phyloP scores from a whole-genome alignment of 108 stramenopile genomes.

The Cylindrotheca closterium region DNA sequence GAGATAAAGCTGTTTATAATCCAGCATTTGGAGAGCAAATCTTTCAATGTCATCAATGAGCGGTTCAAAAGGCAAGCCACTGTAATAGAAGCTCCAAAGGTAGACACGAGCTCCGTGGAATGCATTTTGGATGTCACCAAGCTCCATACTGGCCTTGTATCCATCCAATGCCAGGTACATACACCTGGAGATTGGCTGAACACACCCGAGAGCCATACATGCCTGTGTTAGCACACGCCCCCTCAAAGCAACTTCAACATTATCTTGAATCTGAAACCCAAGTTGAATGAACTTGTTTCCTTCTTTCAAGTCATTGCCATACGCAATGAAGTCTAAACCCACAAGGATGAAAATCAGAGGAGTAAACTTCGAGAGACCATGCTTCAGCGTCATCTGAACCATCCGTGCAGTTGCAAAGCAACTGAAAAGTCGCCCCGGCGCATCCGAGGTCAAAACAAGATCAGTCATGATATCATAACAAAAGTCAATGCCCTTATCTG shows the following conservation, averaged over 20 bases:
- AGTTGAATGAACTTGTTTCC: not conserved
- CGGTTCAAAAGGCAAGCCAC: constrained; percentile 9
- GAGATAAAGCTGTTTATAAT: constrained; percentile 6
- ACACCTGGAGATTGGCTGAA: constrained; percentile 1
- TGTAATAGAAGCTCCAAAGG: constrained; percentile 4
- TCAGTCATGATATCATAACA: not conserved
- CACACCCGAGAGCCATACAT: constrained; percentile 5
- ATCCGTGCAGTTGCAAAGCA: not conserved
- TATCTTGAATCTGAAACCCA: not conserved
- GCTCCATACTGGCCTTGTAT: constrained; percentile 3
- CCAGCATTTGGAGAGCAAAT: constrained; percentile 7
- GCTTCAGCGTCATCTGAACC: constrained; percentile 1
- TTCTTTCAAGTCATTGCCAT: not conserved
- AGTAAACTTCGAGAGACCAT: constrained; percentile 7
- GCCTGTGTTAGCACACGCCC: constrained; percentile 5
- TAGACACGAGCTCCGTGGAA: constrained; percentile 7
- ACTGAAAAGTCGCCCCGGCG: not conserved
- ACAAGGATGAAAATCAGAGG: constrained; percentile 5
- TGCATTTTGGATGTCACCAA: constrained; percentile 6
- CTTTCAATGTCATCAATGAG: constrained; percentile 10
- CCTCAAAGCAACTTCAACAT: not conserved
- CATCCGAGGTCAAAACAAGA: not conserved
- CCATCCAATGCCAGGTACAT: constrained; percentile 8
- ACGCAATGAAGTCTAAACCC: constrained; percentile 1
- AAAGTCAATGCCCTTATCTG: constrained; percentile 1